phyloP scores from a whole-genome alignment of 106 monocot genomes.

The Dendrobium catenatum region DNA sequence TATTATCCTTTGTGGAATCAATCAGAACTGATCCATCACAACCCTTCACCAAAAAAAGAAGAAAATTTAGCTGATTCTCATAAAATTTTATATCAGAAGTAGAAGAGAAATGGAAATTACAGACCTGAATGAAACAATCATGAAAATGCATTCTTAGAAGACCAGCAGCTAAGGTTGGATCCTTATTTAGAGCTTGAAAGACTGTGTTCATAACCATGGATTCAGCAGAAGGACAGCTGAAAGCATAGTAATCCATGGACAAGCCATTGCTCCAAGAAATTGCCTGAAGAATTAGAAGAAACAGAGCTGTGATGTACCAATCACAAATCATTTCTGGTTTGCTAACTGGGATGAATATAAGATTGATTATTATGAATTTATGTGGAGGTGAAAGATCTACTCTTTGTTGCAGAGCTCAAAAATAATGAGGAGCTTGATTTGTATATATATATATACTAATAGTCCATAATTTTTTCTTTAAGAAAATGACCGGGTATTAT shows the following conservation, averaged over 20 bases:
- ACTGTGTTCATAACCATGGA: slow-evolving; percentile 41
- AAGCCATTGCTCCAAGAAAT: slow-evolving; percentile 20
- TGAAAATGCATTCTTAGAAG: slow-evolving; percentile 91
- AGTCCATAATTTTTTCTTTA: too few relatives aligned
- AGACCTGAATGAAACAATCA: slow-evolving; percentile 84
- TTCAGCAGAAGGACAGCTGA: slow-evolving; percentile 59
- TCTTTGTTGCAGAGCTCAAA: too few relatives aligned
- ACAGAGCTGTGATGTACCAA: background rate
- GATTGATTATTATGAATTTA: too few relatives aligned
- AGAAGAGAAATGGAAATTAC: background rate
- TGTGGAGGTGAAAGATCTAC: too few relatives aligned
- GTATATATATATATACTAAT: too few relatives aligned
- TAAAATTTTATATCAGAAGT: background rate
- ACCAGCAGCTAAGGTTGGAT: slow-evolving; percentile 62
- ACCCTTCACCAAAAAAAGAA: slow-evolving; percentile 27
- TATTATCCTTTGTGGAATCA: slow-evolving; percentile 60
- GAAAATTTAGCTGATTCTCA: background rate
- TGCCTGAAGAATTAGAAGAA: background rate
- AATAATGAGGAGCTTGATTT: too few relatives aligned
- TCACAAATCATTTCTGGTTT: background rate
- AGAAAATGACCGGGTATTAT: too few relatives aligned
- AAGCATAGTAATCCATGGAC: slow-evolving; percentile 40
- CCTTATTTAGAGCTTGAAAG: slow-evolving; percentile 38
- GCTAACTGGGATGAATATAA: too few relatives aligned
- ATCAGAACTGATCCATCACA: slow-evolving; percentile 79